phyloP scores from a whole-genome alignment of 2,329 filamentous ascomycete genomes.

The Claviceps purpurea region DNA sequence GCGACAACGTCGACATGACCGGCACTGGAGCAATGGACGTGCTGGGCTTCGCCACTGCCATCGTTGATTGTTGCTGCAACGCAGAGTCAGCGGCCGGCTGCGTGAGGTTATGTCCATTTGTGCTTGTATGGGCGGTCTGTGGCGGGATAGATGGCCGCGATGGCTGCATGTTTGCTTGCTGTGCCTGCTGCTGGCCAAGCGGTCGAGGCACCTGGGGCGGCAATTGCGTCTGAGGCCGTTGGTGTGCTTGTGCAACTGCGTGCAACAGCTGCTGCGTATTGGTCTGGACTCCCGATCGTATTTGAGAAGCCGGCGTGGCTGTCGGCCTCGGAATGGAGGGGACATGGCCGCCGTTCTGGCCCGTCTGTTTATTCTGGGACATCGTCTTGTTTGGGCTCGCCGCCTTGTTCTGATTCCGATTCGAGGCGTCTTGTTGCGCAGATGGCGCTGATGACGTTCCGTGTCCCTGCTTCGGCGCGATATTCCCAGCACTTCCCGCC shows the following conservation, averaged over 20 bases:
- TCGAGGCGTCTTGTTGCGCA: background rate
- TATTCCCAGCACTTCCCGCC: slow-evolving; percentile 18
- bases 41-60: background rate
- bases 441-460: slow-evolving; percentile 1
- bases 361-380: background rate
- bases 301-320: slow-evolving; percentile 13
- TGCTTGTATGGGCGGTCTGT: background rate
- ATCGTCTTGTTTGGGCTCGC: background rate
- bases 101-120: background rate
- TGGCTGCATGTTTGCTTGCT: slow-evolving; percentile 8
- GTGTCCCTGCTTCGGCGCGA: slow-evolving; percentile 16
- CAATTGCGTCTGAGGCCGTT: slow-evolving; percentile 16
- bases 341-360: background rate
- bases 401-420: background rate
- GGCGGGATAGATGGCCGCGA: background rate
- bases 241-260: slow-evolving; percentile 11
- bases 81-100: background rate
- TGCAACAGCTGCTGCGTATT: slow-evolving; percentile 19
- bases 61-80: background rate
- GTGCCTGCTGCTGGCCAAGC: slow-evolving; percentile 10
- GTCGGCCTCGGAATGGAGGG: slow-evolving; percentile 1
- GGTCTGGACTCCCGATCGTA: slow-evolving; percentile 13
- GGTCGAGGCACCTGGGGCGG: slow-evolving; percentile 11
- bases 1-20: background rate
- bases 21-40: background rate